Percentiles rank a stretch among this genome's conserved stretches.
Conservation (phyloP, 1,139 yeast species). For the Suhomyces atakaporum region DNA sequence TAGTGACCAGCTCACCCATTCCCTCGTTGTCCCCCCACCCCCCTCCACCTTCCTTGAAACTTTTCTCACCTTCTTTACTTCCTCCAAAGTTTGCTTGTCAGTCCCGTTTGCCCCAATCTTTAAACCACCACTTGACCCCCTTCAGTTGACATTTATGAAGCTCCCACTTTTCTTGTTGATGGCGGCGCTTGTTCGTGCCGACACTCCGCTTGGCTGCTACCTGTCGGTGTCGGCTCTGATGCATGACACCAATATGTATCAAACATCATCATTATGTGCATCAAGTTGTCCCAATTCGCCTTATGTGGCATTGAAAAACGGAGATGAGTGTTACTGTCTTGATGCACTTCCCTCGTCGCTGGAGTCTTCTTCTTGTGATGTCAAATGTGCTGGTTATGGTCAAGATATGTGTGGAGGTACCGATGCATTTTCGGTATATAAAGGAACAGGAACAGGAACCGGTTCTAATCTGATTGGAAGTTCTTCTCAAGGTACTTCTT, state of each 20-base stretch:
- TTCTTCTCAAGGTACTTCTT: slow-evolving; percentile 7
- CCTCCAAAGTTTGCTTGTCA: no score
- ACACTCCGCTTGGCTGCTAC: slow-evolving; percentile 33
- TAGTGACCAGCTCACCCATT: no score
- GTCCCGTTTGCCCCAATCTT: no score
- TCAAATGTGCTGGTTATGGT: slow-evolving; percentile 54
- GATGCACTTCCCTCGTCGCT: slow-evolving; percentile 48
- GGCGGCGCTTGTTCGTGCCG: slow-evolving; percentile 6
- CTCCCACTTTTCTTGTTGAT: slow-evolving; percentile 3
- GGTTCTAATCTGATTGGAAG: slow-evolving; percentile 5
- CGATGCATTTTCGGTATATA: slow-evolving; percentile 43
- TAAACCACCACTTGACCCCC: slow-evolving; percentile 1
- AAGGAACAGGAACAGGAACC: slow-evolving; percentile 25
- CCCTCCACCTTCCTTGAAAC: no score
- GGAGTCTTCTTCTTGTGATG: slow-evolving; percentile 39
- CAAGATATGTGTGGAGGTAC: slow-evolving; percentile 59
- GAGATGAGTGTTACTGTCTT: slow-evolving; percentile 69
- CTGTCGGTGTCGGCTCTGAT: slow-evolving; percentile 31
- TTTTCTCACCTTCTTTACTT: no score
- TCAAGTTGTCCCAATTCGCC: slow-evolving; percentile 47
- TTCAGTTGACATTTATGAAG: slow-evolving; percentile 2
- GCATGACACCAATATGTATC: slow-evolving; percentile 46
- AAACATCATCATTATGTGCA: slow-evolving; percentile 53
- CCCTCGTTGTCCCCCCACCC: no score
- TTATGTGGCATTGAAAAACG: slow-evolving; percentile 61